Evolutionary conservation across 2,329 filamentous ascomycete species (phyloP).

Genomic region (Xylaria arbuscula): DNA sequence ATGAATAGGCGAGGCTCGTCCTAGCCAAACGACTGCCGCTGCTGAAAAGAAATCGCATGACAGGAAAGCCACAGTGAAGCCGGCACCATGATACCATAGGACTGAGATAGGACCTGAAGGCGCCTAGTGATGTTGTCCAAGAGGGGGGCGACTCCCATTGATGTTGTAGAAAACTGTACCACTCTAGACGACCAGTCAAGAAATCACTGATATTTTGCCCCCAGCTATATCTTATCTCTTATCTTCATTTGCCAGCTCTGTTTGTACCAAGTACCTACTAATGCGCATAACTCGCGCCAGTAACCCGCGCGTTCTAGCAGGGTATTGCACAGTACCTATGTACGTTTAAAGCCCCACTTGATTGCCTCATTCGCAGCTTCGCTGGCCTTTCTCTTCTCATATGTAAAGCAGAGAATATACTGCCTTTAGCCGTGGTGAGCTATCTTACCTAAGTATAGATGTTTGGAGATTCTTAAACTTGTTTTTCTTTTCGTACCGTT

Average conservation of each 20-base stretch:
- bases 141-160: background rate
- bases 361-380: no score
- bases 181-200: background rate
- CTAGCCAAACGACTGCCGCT: constrained; percentile 42
- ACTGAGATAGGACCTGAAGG: background rate
- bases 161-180: background rate
- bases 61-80: constrained; percentile 27
- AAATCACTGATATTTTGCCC: background rate
- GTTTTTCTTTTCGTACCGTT: no score
- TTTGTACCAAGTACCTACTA: background rate
- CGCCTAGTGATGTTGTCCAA: background rate
- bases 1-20: constrained; percentile 38
- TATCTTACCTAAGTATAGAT: no score
- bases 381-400: no score
- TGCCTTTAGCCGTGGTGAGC: no score
- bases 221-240: background rate
- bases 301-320: no score
- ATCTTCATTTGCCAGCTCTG: background rate
- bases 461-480: no score
- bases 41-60: constrained; percentile 47
- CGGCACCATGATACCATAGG: constrained; percentile 45
- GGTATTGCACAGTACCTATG: no score
- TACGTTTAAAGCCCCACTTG: no score
- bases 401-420: no score
- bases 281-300: no score